Conservation (phyloP, 129 eudicot species). For the Arctium lappa region DNA sequence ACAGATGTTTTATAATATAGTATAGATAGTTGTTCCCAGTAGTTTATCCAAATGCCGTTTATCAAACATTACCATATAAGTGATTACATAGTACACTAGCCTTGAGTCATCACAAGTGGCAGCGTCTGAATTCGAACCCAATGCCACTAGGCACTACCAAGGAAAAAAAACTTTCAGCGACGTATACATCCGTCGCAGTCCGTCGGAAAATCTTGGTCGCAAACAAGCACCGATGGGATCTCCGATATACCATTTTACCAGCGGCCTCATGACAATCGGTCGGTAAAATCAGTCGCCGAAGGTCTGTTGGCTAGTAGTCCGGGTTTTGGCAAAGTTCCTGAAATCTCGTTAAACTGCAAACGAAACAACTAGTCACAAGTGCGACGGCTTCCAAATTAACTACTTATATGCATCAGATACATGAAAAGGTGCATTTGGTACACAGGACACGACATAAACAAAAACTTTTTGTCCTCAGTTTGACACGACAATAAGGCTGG, state of each 20-base stretch:
- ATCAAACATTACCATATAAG: no score
- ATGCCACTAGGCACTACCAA: no score
- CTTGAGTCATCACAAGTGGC: no score
- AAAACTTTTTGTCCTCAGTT: no score
- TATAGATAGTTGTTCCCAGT: no score
- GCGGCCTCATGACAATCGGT: not conserved
- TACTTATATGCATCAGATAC: not conserved
- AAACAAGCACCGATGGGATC: not conserved
- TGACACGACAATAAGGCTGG: not conserved
- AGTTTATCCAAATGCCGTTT: no score
- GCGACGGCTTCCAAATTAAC: not conserved
- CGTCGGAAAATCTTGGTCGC: not conserved
- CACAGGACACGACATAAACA: not conserved
- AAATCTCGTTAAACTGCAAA: constrained; percentile 64
- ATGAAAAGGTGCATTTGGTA: not conserved
- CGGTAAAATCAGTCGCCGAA: not conserved
- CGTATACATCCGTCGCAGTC: not conserved
- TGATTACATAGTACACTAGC: no score
- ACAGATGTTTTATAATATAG: no score
- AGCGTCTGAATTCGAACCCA: no score
- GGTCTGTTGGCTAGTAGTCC: constrained; percentile 3
- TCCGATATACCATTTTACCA: not conserved
- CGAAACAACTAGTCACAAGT: not conserved
- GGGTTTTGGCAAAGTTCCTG: constrained; percentile 51
- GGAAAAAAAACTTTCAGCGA: no score